Evolutionary conservation across 352 stramenopile species (phyloP), one percentile per base, ranked within the genome.

Genomic region (Thalassiosira livingstoniorum): DNA sequence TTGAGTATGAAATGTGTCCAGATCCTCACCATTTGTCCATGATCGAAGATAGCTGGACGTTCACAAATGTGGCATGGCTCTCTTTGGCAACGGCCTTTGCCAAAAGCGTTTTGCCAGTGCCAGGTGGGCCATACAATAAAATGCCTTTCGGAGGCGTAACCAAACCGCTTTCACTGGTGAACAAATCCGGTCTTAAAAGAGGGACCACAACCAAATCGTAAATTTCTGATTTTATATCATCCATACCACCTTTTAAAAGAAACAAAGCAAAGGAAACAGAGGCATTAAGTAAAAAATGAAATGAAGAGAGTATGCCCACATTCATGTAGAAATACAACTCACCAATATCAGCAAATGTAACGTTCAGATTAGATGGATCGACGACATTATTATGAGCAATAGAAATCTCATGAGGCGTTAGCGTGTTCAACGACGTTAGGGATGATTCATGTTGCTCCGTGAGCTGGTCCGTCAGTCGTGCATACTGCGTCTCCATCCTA

Each of bases 1-100:
- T n/a, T n/a, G n/a, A n/a, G n/a, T n/a, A n/a, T n/a, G n/a, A n/a
- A n/a, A n/a, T n/a, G n/a, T n/a, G n/a, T n/a, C n/a, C n/a, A n/a
- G n/a, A n/a, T 18, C 60, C 63, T 72, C 45, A 72, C 67, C 97
- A 99, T 84, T 99, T 99, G 78, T 96, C 94, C 74, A 96, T 93
- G 58, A 99, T 93, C 63, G 97, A 97, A 45, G 78, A 95, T 31
- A 97, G 90, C 62, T 96, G 97, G 15, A 99, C 85, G 79, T 98
- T 98, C 34, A 99, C 90, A 85, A 99, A 97, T 0, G 97, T 92
- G 0, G 97, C 97, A 65, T 95, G 92, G 0, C 92, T 95, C 85
- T 99, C 96, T 69, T 95, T 97, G 5, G 97, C 97, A 75, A 99
- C 98, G 29, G 96, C 97, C 89, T 97, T 98, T 32, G 95, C 95